Percentiles rank a stretch among this genome's conserved stretches.
Conservation (phyloP, 2,329 filamentous ascomycete species). For the Fusarium burgessii region DNA sequence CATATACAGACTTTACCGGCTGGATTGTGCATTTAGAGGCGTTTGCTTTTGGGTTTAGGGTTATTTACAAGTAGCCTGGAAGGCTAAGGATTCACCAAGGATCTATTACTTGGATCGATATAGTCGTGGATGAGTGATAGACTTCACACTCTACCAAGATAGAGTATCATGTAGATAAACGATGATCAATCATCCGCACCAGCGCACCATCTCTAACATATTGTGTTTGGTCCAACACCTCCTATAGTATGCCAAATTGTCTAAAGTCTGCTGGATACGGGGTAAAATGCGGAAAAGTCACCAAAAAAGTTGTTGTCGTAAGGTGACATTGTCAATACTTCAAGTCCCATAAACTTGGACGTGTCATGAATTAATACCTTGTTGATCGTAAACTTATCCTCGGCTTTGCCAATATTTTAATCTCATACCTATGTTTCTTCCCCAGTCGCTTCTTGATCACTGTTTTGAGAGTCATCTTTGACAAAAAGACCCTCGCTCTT, state of each 20-base stretch:
- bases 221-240: not conserved
- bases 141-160: slow-evolving; percentile 15
- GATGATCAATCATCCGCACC: slow-evolving; percentile 3
- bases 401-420: not conserved
- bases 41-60: slow-evolving; percentile 27
- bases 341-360: not conserved
- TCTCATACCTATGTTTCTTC: not conserved
- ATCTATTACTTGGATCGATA: slow-evolving; percentile 3
- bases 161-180: slow-evolving; percentile 24
- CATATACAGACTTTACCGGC: slow-evolving; percentile 11
- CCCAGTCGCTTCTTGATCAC: not conserved
- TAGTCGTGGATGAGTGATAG: slow-evolving; percentile 1
- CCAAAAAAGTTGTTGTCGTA: not conserved
- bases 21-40: slow-evolving; percentile 32
- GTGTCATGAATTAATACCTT: not conserved
- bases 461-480: slow-evolving; percentile 18
- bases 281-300: not conserved
- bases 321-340: not conserved
- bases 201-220: not conserved
- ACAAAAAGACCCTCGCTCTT: slow-evolving; percentile 61
- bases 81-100: not conserved
- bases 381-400: not conserved
- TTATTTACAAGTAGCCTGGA: slow-evolving; percentile 8
- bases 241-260: too few relatives aligned
- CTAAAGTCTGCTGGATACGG: not conserved